Conservation (phyloP, 169 alveolate species). For the Cryptosporidium ubiquitum region DNA sequence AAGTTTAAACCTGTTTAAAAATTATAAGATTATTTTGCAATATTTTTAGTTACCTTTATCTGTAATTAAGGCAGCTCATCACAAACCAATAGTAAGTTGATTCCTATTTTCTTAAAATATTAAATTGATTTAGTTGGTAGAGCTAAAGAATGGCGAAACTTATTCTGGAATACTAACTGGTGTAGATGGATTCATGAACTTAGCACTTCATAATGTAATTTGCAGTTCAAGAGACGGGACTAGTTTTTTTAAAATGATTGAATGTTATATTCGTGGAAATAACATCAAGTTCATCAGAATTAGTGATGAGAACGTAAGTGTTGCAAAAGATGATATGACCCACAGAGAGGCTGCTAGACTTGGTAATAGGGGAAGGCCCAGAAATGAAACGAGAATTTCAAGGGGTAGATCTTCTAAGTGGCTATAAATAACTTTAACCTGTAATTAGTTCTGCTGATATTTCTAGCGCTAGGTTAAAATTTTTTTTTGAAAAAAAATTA, state of each 20-base stretch:
- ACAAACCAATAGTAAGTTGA: constrained; percentile 86
- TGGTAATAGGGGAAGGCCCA: constrained; percentile 29
- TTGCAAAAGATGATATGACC: constrained; percentile 83
- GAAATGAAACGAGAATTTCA: constrained; percentile 32
- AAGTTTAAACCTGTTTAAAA: constrained; percentile 4
- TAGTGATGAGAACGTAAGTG: constrained; percentile 83
- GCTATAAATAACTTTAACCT: not conserved
- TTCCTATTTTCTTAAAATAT: not conserved
- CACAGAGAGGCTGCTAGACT: constrained; percentile 48
- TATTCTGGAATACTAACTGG: constrained; percentile 85
- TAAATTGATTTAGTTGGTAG: constrained; percentile 81
- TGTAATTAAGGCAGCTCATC: constrained; percentile 84
- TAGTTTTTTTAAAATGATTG: constrained; percentile 83
- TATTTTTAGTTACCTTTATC: constrained; percentile 83
- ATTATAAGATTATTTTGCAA: not conserved
- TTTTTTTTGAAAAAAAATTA: constrained; percentile 35
- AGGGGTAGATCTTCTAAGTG: constrained; percentile 41
- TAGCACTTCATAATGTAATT: constrained; percentile 84
- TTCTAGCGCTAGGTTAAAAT: constrained; percentile 45
- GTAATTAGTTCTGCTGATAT: not conserved
- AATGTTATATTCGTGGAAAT: constrained; percentile 87
- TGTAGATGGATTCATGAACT: constrained; percentile 87
- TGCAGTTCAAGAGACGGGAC: constrained; percentile 87
- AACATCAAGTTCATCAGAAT: constrained; percentile 85
- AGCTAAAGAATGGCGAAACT: constrained; percentile 87